Evolutionary conservation across 768 basidiomycete species (phyloP).

Genomic region (Panaeolus cyanescens): DNA sequence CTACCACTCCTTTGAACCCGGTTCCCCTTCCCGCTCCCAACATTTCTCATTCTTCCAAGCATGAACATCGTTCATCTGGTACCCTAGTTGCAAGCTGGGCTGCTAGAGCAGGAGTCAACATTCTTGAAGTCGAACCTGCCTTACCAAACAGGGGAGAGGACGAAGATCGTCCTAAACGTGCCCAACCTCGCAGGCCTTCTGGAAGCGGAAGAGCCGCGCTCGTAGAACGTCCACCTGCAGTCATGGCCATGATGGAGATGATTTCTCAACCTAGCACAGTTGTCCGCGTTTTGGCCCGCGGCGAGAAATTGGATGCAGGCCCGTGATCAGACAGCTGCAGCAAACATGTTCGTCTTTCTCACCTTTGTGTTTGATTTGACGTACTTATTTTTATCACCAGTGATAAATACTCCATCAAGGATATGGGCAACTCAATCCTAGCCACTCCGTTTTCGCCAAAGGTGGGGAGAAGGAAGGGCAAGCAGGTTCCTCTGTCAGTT

Average conservation of each 20-base stretch:
- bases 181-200: constrained; percentile 26
- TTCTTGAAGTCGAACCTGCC: constrained; percentile 56
- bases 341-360: neutral
- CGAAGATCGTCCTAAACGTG: constrained; percentile 30
- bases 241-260: constrained; percentile 82
- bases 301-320: constrained; percentile 77
- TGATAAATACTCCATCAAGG: neutral
- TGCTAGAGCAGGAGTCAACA: constrained; percentile 54
- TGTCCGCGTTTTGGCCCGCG: constrained; percentile 78
- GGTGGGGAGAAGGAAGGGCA: neutral
- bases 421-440: neutral
- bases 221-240: constrained; percentile 77
- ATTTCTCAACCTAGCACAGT: constrained; percentile 73
- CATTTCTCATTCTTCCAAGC: constrained; percentile 49
- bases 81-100: constrained; percentile 71
- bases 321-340: constrained; percentile 13
- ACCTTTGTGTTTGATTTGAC: neutral
- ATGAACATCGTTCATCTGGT: constrained; percentile 68
- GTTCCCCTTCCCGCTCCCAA: constrained; percentile 69
- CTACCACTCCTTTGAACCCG: constrained; percentile 38
- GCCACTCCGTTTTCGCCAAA: neutral
- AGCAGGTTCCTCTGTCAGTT: neutral
- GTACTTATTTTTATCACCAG: neutral
- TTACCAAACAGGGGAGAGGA: constrained; percentile 34
- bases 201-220: constrained; percentile 39